phyloP scores from a whole-genome alignment of 2,329 filamentous ascomycete genomes.

The Penicillium decumbens region DNA sequence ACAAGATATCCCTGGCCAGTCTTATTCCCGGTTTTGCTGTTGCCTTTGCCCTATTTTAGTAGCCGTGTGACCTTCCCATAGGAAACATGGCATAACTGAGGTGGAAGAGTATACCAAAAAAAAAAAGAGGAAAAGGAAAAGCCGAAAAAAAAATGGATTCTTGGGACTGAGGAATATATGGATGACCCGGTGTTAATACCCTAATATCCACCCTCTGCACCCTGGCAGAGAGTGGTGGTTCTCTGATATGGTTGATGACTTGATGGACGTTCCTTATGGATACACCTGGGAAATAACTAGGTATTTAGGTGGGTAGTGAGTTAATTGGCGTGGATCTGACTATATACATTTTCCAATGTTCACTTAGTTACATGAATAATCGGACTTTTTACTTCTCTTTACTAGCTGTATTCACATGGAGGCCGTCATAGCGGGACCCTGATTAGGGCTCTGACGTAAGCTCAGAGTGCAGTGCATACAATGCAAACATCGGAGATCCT shows the following conservation, averaged over 20 bases:
- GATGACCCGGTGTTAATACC: conserved; percentile 1
- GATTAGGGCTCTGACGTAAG: not conserved
- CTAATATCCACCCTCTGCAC: conserved; percentile 5
- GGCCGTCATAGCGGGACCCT: too few relatives aligned
- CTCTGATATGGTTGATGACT: conserved; percentile 12
- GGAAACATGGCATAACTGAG: not conserved
- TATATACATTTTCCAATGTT: not conserved
- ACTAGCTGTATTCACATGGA: too few relatives aligned
- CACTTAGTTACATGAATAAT: not conserved
- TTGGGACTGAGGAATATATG: not conserved
- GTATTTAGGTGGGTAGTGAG: conserved; percentile 9
- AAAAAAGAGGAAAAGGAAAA: conserved; percentile 9
- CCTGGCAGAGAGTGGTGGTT: conserved; percentile 8
- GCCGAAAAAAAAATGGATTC: conserved; percentile 13
- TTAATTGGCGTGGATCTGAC: conserved; percentile 10
- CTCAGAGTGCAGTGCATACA: conserved; percentile 4
- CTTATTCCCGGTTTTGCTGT: conserved; percentile 16
- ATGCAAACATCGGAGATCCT: conserved; percentile 22
- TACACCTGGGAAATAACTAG: not conserved
- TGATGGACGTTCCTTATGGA: conserved; percentile 20
- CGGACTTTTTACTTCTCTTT: too few relatives aligned
- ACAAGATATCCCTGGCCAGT: conserved; percentile 14
- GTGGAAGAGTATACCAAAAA: not conserved
- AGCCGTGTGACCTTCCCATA: not conserved
- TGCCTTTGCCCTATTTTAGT: conserved; percentile 18